Evolutionary conservation across 2,329 filamentous ascomycete species (phyloP).

Genomic region (Pestalotiopsis sp.): DNA sequence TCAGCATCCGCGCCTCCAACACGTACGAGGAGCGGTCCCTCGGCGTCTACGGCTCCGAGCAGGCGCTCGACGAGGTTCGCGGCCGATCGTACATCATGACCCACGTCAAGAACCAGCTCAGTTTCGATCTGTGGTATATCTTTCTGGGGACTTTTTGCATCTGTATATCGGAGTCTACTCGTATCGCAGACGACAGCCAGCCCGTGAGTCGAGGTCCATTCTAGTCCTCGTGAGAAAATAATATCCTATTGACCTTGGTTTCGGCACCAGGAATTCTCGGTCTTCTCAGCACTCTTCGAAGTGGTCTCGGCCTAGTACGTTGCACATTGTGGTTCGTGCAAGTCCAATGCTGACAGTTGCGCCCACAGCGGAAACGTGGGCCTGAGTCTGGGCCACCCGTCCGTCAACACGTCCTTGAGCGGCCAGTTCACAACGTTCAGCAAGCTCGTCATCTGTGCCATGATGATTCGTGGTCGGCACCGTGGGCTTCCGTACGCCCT

Average conservation of each 20-base stretch:
- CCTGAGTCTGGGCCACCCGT: background rate
- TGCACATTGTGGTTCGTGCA: background rate
- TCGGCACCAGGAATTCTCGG: constrained; percentile 33
- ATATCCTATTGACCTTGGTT: background rate
- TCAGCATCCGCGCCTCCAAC: constrained; percentile 58
- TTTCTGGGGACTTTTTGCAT: constrained; percentile 40
- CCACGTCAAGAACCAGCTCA: constrained; percentile 54
- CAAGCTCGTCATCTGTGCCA: constrained; percentile 59
- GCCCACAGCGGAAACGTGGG: constrained; percentile 4
- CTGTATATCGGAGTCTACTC: constrained; percentile 24
- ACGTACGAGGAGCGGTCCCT: constrained; percentile 63
- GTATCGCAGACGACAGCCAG: constrained; percentile 37
- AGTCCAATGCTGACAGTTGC: background rate
- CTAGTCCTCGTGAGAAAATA: background rate
- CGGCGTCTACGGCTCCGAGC: constrained; percentile 43
- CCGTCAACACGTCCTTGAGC: constrained; percentile 4
- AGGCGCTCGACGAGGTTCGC: constrained; percentile 15
- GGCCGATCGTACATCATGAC: constrained; percentile 36
- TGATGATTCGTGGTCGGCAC: constrained; percentile 59
- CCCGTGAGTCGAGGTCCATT: constrained; percentile 43
- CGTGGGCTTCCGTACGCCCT: constrained; percentile 57
- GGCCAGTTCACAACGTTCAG: constrained; percentile 11
- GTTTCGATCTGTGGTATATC: constrained; percentile 45
- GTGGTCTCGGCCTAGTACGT: constrained; percentile 54
- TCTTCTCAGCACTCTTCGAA: constrained; percentile 62